phyloP scores from a whole-genome alignment of 306 rosid species.

The Arachis hypogaea region DNA sequence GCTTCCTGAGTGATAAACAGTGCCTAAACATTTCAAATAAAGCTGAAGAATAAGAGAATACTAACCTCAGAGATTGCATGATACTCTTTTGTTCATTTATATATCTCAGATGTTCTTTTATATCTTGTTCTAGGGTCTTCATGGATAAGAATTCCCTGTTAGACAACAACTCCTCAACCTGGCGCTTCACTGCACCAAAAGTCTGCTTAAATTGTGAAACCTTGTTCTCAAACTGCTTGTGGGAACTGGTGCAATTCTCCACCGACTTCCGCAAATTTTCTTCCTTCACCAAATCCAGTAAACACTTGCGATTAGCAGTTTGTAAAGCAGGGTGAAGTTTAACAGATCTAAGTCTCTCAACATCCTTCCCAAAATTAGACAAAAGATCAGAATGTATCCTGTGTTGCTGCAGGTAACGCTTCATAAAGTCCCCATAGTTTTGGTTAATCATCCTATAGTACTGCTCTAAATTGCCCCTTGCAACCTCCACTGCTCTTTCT shows the following conservation, averaged over 20 bases:
- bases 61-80: slow-evolving; percentile 96
- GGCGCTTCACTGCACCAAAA: slow-evolving; percentile 68
- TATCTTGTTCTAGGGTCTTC: slow-evolving; percentile 56
- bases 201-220: slow-evolving; percentile 76
- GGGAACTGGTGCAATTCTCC: slow-evolving; percentile 79
- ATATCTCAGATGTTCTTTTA: slow-evolving; percentile 68
- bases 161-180: slow-evolving; percentile 79
- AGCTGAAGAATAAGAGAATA: slow-evolving; percentile 25
- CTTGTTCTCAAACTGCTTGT: slow-evolving; percentile 91
- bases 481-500: slow-evolving; percentile 90
- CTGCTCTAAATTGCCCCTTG: slow-evolving; percentile 85
- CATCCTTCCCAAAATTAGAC: slow-evolving; percentile 73
- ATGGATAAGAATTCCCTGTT: slow-evolving; percentile 47
- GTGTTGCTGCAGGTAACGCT: slow-evolving; percentile 73
- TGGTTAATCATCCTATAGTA: slow-evolving; percentile 72
- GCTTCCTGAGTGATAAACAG: slow-evolving; percentile 2
- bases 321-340: slow-evolving; percentile 84
- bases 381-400: slow-evolving; percentile 82
- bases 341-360: slow-evolving; percentile 70
- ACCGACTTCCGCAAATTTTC: slow-evolving; percentile 77
- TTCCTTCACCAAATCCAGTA: slow-evolving; percentile 92
- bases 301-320: slow-evolving; percentile 61
- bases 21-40: not conserved
- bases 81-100: slow-evolving; percentile 83
- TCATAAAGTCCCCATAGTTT: slow-evolving; percentile 85